A percentile compares a stretch with the other conserved stretches of the same genome.
Conservation (phyloP, 306 rosid species). For the Benincasa hispida region DNA sequence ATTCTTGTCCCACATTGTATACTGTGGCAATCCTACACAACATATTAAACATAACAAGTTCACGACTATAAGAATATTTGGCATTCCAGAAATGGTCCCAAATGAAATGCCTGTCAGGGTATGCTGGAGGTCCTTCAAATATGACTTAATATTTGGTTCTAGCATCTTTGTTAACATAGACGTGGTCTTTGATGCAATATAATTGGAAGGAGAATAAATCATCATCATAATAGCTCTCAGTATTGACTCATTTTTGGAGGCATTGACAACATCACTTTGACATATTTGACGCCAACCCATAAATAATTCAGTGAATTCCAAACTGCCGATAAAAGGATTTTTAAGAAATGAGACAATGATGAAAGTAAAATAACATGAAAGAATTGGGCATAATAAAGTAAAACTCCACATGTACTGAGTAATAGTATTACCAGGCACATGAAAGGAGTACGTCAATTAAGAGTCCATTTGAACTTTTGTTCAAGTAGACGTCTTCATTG, state of each 20-base stretch:
- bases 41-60: slow-evolving; percentile 45
- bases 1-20: slow-evolving; percentile 25
- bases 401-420: background rate
- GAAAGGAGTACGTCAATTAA: slow-evolving; percentile 39
- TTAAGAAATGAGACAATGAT: background rate
- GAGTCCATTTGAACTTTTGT: slow-evolving; percentile 21
- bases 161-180: slow-evolving; percentile 33
- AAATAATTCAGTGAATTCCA: slow-evolving; percentile 38
- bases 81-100: slow-evolving; percentile 26
- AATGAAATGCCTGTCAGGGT: slow-evolving; percentile 38
- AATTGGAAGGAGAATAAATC: slow-evolving; percentile 69
- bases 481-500: slow-evolving; percentile 41
- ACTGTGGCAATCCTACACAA: slow-evolving; percentile 40
- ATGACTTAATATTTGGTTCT: slow-evolving; percentile 22
- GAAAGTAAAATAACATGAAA: background rate
- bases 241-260: slow-evolving; percentile 46
- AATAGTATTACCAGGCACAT: slow-evolving; percentile 58
- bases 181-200: slow-evolving; percentile 48
- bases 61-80: slow-evolving; percentile 32
- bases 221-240: slow-evolving; percentile 71
- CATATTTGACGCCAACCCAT: slow-evolving; percentile 35
- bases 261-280: slow-evolving; percentile 32
- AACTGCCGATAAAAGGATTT: slow-evolving; percentile 27
- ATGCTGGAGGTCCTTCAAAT: slow-evolving; percentile 24
- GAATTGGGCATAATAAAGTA: slow-evolving; percentile 3